Conservation (phyloP, 2,329 filamentous ascomycete species). For the Purpureocillium lavendulum region DNA sequence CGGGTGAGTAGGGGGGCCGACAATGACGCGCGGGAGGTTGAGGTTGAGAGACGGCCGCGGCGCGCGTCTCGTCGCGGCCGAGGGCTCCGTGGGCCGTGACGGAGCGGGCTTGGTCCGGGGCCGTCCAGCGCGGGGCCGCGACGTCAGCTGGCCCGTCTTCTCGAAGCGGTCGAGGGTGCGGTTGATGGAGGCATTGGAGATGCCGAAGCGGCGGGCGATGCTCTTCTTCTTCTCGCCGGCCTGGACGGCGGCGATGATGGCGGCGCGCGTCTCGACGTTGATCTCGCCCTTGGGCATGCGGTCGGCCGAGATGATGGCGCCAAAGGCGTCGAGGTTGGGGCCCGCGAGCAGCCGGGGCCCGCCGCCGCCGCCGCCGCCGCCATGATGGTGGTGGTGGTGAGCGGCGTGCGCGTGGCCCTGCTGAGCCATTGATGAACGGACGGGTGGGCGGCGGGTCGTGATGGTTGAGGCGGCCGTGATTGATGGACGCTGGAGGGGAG, state of each 20-base stretch:
- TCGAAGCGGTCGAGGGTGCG: constrained; percentile 2
- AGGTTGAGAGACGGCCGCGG: no score
- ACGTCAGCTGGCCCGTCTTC: constrained; percentile 1
- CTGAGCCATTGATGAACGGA: no score
- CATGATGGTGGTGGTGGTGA: no score
- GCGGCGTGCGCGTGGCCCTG: no score
- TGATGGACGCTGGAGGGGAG: no score
- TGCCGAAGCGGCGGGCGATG: constrained; percentile 2
- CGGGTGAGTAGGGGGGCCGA: no score
- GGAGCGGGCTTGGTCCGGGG: neutral
- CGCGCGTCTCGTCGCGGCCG: no score
- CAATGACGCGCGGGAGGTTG: no score
- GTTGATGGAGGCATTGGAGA: constrained; percentile 2
- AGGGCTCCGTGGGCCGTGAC: neutral
- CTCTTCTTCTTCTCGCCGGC: constrained; percentile 2
- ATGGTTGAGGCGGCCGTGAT: no score
- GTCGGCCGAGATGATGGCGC: constrained; percentile 1
- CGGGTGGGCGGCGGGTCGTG: no score
- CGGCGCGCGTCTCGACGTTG: constrained; percentile 1
- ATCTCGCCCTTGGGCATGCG: constrained; percentile 1
- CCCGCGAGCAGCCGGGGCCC: no score
- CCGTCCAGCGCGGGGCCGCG: constrained; percentile 1
- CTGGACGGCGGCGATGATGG: constrained; percentile 3
- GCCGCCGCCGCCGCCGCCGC: no score
- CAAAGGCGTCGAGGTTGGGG: neutral